Percentiles rank a stretch among this genome's conserved stretches.
These are phyloP conservation scores for Platanthera zijinensis DNA, from an alignment of 106 monocot genomes.

Conservation along the genomic window DNA sequence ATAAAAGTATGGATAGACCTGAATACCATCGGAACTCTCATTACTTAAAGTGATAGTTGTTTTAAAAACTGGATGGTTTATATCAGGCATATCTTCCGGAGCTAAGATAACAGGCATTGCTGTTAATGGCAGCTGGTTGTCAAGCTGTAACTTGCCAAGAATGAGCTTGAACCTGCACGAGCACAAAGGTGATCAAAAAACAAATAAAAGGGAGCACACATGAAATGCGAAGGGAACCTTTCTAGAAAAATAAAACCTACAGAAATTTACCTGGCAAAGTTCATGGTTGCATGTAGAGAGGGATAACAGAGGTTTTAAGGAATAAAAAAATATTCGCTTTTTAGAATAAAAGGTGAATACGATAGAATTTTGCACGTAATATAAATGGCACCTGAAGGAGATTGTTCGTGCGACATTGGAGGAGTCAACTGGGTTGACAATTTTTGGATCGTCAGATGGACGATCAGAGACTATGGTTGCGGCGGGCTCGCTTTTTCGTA, in stretches of 20 bases:
- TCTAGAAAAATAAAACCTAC: neutral
- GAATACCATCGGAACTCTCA: constrained; percentile 67
- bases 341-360: too few relatives aligned
- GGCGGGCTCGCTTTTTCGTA: too few relatives aligned
- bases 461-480: too few relatives aligned
- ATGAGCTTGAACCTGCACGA: constrained; percentile 85
- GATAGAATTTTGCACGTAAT: too few relatives aligned
- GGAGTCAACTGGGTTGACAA: too few relatives aligned
- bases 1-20: constrained; percentile 82
- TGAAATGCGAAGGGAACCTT: neutral
- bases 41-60: constrained; percentile 72
- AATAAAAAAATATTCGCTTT: too few relatives aligned
- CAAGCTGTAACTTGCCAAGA: constrained; percentile 80
- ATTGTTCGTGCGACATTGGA: too few relatives aligned
- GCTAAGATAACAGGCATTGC: constrained; percentile 84
- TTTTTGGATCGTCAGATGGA: too few relatives aligned
- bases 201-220: neutral
- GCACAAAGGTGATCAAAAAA: neutral
- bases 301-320: neutral
- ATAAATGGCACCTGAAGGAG: too few relatives aligned
- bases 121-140: constrained; percentile 90
- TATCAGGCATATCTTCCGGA: constrained; percentile 52
- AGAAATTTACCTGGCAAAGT: neutral
- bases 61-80: constrained; percentile 78
- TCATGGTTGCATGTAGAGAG: neutral